phyloP scores from a whole-genome alignment of 2,329 filamentous ascomycete genomes.

The Alternaria arborescens region DNA sequence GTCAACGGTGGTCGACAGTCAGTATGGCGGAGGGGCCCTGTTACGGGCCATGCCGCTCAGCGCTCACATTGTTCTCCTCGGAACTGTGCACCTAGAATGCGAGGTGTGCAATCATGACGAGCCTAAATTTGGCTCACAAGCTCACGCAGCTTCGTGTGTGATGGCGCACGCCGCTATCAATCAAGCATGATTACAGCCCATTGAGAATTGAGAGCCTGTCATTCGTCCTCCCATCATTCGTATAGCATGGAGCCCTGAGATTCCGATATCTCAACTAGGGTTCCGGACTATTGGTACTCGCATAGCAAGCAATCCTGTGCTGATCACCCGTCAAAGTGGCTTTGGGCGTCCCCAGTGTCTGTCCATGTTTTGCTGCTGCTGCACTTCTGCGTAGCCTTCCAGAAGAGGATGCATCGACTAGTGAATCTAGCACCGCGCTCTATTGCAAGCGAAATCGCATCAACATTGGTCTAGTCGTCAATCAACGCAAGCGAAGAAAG shows the following conservation, averaged over 20 bases:
- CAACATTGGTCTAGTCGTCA: conserved; percentile 1
- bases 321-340: conserved; percentile 50
- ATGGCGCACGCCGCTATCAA: conserved; percentile 37
- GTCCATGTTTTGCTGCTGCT: conserved; percentile 24
- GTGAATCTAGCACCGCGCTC: conserved; percentile 4
- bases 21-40: conserved; percentile 9
- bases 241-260: conserved; percentile 25
- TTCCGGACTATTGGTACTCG: conserved; percentile 43
- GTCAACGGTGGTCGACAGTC: conserved; percentile 24
- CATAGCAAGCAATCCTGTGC: conserved; percentile 33
- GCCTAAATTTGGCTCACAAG: conserved; percentile 24
- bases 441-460: conserved; percentile 2
- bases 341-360: conserved; percentile 39
- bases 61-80: conserved; percentile 1
- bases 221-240: conserved; percentile 27
- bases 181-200: conserved; percentile 31
- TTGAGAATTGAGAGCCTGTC: conserved; percentile 20
- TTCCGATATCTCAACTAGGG: conserved; percentile 20
- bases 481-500: conserved; percentile 8
- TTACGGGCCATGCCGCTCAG: conserved; percentile 14
- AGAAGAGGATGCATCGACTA: conserved; percentile 33
- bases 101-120: conserved; percentile 15
- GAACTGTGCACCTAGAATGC: conserved; percentile 9
- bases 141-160: conserved; percentile 24
- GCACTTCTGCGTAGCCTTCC: conserved; percentile 33